Base-by-base conservation (phyloP, 768 basidiomycete genomes). In the Calocybe indica region DNA sequence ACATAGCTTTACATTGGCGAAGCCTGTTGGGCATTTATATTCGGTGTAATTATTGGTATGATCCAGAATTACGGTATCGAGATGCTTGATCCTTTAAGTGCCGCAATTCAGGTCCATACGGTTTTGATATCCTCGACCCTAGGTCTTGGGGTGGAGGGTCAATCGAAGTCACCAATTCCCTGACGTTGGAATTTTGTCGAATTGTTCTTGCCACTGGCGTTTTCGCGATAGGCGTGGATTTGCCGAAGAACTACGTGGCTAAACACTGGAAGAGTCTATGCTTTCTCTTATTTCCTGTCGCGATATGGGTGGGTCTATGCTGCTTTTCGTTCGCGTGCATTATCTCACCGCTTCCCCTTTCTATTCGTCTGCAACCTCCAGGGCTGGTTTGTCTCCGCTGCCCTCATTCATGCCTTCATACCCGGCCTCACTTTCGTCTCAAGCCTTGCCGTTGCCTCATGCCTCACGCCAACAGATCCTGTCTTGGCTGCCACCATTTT, bases 151-250 rank as follows among this genome's bases (percentile, higher is more conserved):
- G 78, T 1, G 64, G 65, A 14, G 69, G 68, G 5, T 55, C 71
- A 44, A 71, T 72, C 3, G 69, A 75, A 31, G 57, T 59, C 1
- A 70, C 75, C 9, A 90, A 97, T 65, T 67, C 70, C 15, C 88
- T 99, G 50, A 94, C 92, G 1, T 76, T 99, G 49, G 96, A 99
- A 65, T 76, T 86, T 58, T 92, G 90, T 6, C 79, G 96, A 11
- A 83, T 98, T 47, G 88, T 98, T 40, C 80, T 99, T 31, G 96
- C 95, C 11, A 88, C 97, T 46, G 92, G 92, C n/a, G 95, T 99
- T 0, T 99, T 99, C 62, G 95, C 95, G 6, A 91, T 99, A 46
- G 96, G 96, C 12, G 96, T 98, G 15, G 96, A 99, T 62, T 73
- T 98, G 61, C 96, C 96, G 14, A 92, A 93, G 69, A 89, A 89